Evolutionary conservation across 129 eudicot species (phyloP), one percentile per base, ranked within the genome.

Genomic region (Escallonia rubra): DNA sequence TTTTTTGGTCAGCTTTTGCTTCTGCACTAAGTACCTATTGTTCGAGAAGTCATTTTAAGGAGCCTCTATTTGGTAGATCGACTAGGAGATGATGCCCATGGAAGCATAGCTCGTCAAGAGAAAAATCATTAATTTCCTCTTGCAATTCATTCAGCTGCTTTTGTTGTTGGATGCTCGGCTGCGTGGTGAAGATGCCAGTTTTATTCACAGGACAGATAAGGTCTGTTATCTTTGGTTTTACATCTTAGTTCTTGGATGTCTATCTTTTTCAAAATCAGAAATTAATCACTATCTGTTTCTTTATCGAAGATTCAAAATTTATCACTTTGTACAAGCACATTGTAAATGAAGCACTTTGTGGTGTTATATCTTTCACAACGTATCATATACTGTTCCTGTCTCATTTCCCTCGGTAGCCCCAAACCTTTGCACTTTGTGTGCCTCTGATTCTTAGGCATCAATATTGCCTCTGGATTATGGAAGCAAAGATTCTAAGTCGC

Each of bases 401-500:
- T 69, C 59, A 49, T 47, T 71, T 71, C 81, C 67, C 34, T 23
- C 34, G 34, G 34, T 23, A 23, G 34, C 34, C 34, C 60, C 72
- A 71, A 69, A 2, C 13, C 10, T 54, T 69, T 55, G 44, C 61
- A 61, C 42, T 62, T 60, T 61, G 9, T 43, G 1, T 23, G 50
- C 14, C 15, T 55, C 41, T 43, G 42, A 12, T 74, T 59, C 56
- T 66, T 64, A 64, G 55, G 64, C 53, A 66, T 55, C 44, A 41
- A 39, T 58, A 63, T 59, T 41, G 39, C 69, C 41, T 74, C 70
- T 43, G 64, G 71, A 58, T 59, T 54, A 46, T 34, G 41, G 56
- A 69, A 66, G 61, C 50, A 70, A 66, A 68, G 52, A 15, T 78
- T 16, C 53, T 61, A 65, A 54, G 65, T 57, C 8, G 59, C 39